Evolutionary conservation across 352 stramenopile species (phyloP), one percentile per base, ranked within the genome.

Genomic region (Phytophthora capsici): DNA sequence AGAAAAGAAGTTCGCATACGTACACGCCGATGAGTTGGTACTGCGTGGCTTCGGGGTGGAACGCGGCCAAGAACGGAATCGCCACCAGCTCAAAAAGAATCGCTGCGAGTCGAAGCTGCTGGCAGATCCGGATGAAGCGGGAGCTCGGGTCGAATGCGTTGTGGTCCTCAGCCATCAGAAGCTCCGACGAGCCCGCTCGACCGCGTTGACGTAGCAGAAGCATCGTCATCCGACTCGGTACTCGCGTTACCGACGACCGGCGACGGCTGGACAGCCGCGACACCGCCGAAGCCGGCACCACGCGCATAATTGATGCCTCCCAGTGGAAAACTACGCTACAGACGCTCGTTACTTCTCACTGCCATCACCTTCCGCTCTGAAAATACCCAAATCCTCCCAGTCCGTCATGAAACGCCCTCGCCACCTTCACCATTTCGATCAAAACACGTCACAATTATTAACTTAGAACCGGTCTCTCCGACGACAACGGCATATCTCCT

Each of bases 61-160:
- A 91, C 3, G 69, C 59, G 37, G 73, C 51, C 16, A 86, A 54
- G 65, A 86, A 88, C 26, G 73, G 76, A 6, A 90, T 63, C 17
- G 69, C 22, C 12, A 82, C 53, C 0, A 84, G 58, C 46, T 92
- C 81, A 46, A 81, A 83, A 28, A 89, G 58, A 48, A 90, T 86
- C 17, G 62, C 72, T 1, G 72, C 44, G 17, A 92, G 72, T 56
- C 85, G 59, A 53, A 88, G 46, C 43, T 89, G 71, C 41, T 84
- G 69, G 66, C 82, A 93, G 4, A 68, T 56, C 32, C 72, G 59
- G 47, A 90, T 86, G 60, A 77, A 73, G 13, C 54, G 58, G 13
- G 79, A 88, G 54, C 71, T 84, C 16, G 84, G 80, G 48, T 90
- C 82, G 50, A 86, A 89, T 2, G 82, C 78, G 44, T 84, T 89